These are phyloP conservation scores for Chenopodium album DNA, from an alignment of 148 eudicot species.

Conservation along the genomic window DNA sequence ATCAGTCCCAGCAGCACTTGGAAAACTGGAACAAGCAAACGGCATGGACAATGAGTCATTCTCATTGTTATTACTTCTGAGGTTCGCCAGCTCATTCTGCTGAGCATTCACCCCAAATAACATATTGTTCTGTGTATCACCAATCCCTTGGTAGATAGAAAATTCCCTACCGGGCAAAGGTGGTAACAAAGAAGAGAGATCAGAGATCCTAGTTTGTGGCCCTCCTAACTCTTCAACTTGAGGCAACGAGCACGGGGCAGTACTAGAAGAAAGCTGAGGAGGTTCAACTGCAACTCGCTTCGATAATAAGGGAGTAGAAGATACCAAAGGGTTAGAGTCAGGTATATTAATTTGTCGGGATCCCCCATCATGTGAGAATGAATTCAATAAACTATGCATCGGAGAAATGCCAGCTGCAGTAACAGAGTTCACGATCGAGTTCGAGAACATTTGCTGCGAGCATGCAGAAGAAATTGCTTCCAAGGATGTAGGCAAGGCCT, in stretches of 20 bases:
- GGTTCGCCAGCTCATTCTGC: conserved; percentile 60
- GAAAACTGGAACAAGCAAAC: conserved; percentile 55
- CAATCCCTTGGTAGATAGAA: conserved; percentile 54
- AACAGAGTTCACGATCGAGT: conserved; percentile 35
- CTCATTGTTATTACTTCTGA: conserved; percentile 44
- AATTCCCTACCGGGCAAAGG: conserved; percentile 73
- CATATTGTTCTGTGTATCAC: conserved; percentile 56
- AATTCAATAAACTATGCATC: conserved; percentile 56
- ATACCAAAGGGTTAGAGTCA: conserved; percentile 39
- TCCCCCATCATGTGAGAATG: conserved; percentile 61
- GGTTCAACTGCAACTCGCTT: conserved; percentile 68
- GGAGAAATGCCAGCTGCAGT: conserved; percentile 51
- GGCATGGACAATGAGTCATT: conserved; percentile 49
- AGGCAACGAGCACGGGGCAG: conserved; percentile 41
- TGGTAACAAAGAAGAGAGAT: conserved; percentile 55
- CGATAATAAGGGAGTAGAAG: conserved; percentile 51
- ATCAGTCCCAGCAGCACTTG: conserved; percentile 51
- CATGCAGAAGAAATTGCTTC: conserved; percentile 39
- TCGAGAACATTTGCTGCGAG: conserved; percentile 46
- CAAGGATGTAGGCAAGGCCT: conserved; percentile 44
- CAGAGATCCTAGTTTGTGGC: conserved; percentile 52
- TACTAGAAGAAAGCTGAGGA: conserved; percentile 44
- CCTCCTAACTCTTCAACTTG: conserved; percentile 50
- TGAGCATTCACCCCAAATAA: conserved; percentile 68
- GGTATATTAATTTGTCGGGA: conserved; percentile 54